Evolutionary conservation across 1,139 yeast genomes (phyloP).

Genomic region (Saccharomycopsis hybrid): DNA sequence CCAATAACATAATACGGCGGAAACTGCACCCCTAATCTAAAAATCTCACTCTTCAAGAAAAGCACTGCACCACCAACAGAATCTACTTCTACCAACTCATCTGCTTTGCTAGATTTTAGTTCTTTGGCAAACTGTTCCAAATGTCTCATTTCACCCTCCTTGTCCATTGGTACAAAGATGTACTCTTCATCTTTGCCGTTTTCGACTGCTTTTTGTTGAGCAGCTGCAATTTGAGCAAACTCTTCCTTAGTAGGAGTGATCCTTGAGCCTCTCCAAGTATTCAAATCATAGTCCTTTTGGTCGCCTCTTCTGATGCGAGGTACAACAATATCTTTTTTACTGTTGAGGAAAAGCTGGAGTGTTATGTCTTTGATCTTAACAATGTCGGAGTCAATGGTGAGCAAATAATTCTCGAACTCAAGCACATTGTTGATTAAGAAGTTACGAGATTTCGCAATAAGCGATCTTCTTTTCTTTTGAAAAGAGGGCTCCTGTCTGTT

Average conservation of each 20-base stretch:
- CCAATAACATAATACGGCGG: constrained; percentile 43
- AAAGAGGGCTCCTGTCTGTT: constrained; percentile 19
- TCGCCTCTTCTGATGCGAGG: constrained; percentile 34
- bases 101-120: constrained; percentile 18
- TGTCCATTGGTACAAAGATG: constrained; percentile 38
- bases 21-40: constrained; percentile 40
- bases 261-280: constrained; percentile 44
- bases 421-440: constrained; percentile 27
- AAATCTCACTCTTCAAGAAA: constrained; percentile 37
- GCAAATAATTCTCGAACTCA: constrained; percentile 32
- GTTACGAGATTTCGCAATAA: constrained; percentile 30
- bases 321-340: constrained; percentile 37
- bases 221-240: constrained; percentile 23
- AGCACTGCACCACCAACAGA: constrained; percentile 48
- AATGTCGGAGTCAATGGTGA: constrained; percentile 44
- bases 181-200: constrained; percentile 32
- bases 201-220: constrained; percentile 27
- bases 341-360: constrained; percentile 31
- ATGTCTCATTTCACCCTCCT: constrained; percentile 31
- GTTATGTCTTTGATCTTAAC: constrained; percentile 30
- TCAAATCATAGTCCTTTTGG: constrained; percentile 36
- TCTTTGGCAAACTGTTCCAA: constrained; percentile 27
- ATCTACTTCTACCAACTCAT: constrained; percentile 31
- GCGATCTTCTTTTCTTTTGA: constrained; percentile 28
- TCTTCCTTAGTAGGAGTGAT: constrained; percentile 34